phyloP scores from a whole-genome alignment of 257 asterid genomes.

The Petrea volubilis region DNA sequence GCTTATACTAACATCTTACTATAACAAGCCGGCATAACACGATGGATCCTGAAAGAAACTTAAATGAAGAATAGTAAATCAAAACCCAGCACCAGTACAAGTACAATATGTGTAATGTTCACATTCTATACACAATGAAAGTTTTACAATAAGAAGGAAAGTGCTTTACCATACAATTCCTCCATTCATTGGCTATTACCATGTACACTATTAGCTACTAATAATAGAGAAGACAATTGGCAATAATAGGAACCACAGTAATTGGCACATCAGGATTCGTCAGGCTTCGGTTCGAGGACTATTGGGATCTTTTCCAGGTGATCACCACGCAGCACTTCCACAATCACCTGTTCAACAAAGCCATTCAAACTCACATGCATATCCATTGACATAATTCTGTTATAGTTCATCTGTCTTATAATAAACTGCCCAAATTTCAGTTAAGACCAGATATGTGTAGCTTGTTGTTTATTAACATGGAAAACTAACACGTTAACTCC shows the following conservation, averaged over 20 bases:
- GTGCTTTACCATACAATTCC: neutral
- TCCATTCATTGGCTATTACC: constrained; percentile 17
- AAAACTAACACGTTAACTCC: neutral
- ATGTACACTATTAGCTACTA: neutral
- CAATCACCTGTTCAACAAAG: constrained; percentile 43
- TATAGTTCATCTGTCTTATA: neutral
- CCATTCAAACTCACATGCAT: neutral
- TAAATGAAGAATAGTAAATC: neutral
- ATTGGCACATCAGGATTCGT: constrained; percentile 39
- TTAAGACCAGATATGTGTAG: neutral
- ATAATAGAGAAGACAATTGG: neutral
- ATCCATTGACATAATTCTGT: neutral
- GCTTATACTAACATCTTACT: neutral
- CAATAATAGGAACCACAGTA: neutral
- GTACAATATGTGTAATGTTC: neutral
- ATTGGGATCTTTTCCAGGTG: constrained; percentile 67
- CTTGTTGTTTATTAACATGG: neutral
- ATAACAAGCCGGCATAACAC: neutral
- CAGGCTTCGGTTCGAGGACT: constrained; percentile 65
- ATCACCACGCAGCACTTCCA: constrained; percentile 73
- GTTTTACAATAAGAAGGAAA: neutral
- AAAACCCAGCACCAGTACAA: neutral
- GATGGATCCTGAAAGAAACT: neutral
- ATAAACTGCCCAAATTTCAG: neutral
- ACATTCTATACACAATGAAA: neutral